Evolutionary conservation across 2,329 filamentous ascomycete genomes (phyloP), one percentile per base, ranked within the genome.

Genomic region (Thelonectria discophora): DNA sequence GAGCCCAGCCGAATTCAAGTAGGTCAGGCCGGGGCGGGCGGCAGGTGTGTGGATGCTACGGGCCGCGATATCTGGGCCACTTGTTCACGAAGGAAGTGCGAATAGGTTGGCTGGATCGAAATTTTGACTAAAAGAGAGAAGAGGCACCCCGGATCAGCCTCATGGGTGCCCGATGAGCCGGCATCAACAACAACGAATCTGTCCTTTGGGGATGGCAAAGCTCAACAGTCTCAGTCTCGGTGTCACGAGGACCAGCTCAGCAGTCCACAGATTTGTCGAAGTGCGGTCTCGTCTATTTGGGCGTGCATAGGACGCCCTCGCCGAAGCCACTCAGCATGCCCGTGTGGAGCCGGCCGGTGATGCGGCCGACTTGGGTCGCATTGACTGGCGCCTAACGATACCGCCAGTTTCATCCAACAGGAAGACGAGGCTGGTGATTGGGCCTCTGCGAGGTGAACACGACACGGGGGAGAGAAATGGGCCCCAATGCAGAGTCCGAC

Each of bases 281-380:
- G 45, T 59, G 40, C 53, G 49, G 57, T 54, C 49, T 47, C 46
- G 46, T 18, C 27, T 10, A 13, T 55, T 66, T 66, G 59, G 55
- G 60, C 56, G 42, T 66, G 61, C 58, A 67, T 65, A 63, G 64
- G 40, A 49, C 18, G 55, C 49, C 43, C 55, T 49, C 49, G 40
- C 48, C 43, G 55, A 50, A 42, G 49, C 68, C 60, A 69, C 55
- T 63, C 58, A 54, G 63, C 55, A 54, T 50, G 52, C 15, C 55
- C 43, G 34, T 45, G 69, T 72, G 69, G 69, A 69, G 64, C 67
- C 55, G 57, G 61, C 58, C 56, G 43, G 65, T 55, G 55, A 60
- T 56, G 67, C 68, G 67, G 70, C 69, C 69, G 69, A 67, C 67
- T 66, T 66, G 66, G 69, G 68, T 66, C 53, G 61, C 62, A 50